Base-by-base conservation (phyloP, 352 stramenopile species). In the Thalassiosira ordinaria region DNA sequence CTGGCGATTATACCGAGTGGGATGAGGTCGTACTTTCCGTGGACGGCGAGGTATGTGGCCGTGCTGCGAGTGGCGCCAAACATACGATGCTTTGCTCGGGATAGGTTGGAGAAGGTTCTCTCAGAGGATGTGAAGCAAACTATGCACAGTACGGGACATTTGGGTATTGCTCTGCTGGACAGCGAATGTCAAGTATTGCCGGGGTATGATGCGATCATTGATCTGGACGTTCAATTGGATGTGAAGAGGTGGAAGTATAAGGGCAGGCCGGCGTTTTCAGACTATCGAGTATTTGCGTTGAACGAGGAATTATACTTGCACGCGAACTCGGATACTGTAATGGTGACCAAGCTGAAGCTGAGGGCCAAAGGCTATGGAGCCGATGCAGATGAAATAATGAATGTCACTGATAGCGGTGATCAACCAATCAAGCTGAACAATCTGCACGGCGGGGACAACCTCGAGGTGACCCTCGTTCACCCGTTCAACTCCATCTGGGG, bases 271-370 rank as follows among this genome's bases (percentile, higher is more conserved):
- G 55, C 47, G 13, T 41, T 46, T 13, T 59, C 59, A 31, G 66
- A 75, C 26, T 75, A 41, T 67, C 52, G 66, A 49, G 27, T 75
- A 18, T 53, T 75, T 44, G 14, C 20, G n/a, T 22, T 75, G 5
- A 22, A 39, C 18, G 18, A 51, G 4, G 14, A 47, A 29, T 16
- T 75, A 20, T 75, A 75, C n/a, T 27, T 75, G 39, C 39, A 47
- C 11, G 18, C 18, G 14, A 47, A 47, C 18, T 7, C 39, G 4
- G 39, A 47, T 47, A 47, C 39, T 8, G 39, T 47, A 5, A 47
- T 47, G 18, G 3, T 47, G 4, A 47, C 39, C 39, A 47, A 47
- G 13, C 4, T 47, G 4, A 47, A 47, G 39, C 18, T 47, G 39
- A 5, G 39, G 4, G 3, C 39, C 39, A 47, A 47, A 16, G 39